Evolutionary conservation across 495 filamentous ascomycete genomes (phyloP), one percentile per base, ranked within the genome.

Genomic region (Lophiostoma macrostomum): DNA sequence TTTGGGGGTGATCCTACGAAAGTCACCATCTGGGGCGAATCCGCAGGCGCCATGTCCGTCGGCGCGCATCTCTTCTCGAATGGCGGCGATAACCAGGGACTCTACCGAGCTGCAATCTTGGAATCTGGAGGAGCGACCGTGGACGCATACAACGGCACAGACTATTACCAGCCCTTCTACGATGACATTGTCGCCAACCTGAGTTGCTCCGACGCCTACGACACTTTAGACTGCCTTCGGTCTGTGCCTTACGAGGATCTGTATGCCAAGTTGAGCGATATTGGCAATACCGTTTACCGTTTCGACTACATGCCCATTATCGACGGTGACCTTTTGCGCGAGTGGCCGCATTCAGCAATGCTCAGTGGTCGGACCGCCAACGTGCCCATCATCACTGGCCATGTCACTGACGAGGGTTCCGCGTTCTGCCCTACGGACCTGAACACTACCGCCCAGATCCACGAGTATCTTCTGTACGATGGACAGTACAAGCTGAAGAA

Each of bases 101-200:
- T 87, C 0, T 88, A 88, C 76, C 80, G 78, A 30, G 82, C 69
- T 16, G 85, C 71, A 19, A 87, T 86, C 41, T 84, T 88, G 83
- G 72, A 87, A 65, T 85, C 80, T 1, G 86, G 85, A 8, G 76
- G 72, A 53, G 69, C 83, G 3, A 22, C 24, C 4, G 36, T 16
- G 7, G 36, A 16, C 20, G 18, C 36, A 3, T 13, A 20, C 11
- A 66, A 79, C 0, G 83, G 84, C 3, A 77, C 85, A 0, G 76
- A 83, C 25, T 70, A 73, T 1, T 76, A 87, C 8, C 83, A 88
- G 46, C 71, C 58, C 3, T 63, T 87, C 5, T 88, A 84, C 55
- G 74, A 88, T 55, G 63, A 65, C 0, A 16, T 87, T 3, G 81
- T 85, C 3, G 53, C 55, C 0, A 56, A 64, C 14, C 80, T 78